Percentiles rank a stretch among this genome's conserved stretches.
These are phyloP conservation scores for Botrytis deweyae DNA, from an alignment of 2,329 filamentous ascomycete genomes.

Conservation along the genomic window DNA sequence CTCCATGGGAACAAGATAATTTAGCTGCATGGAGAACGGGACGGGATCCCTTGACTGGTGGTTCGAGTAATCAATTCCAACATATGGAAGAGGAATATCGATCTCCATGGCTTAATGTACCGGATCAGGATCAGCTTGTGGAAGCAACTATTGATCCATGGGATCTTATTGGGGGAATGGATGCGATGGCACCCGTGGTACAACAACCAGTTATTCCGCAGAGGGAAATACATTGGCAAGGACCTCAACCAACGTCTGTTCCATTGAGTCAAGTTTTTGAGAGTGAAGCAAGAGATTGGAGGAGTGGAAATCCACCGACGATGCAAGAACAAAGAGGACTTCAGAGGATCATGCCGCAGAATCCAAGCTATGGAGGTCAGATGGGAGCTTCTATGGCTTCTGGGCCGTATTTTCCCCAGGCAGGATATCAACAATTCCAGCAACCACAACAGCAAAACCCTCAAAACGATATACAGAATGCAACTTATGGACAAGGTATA, in stretches of 20 bases:
- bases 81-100: neutral
- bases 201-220: neutral
- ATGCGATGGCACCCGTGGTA: neutral
- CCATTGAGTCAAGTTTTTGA: conserved; percentile 4
- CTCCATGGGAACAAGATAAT: neutral
- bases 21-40: neutral
- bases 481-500: no score
- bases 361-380: neutral
- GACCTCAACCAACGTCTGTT: neutral
- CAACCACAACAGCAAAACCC: neutral
- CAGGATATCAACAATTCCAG: neutral
- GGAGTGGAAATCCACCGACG: neutral
- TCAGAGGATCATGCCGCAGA: no score
- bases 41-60: neutral
- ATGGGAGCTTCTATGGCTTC: neutral
- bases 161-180: neutral
- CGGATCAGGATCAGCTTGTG: neutral
- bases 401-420: neutral
- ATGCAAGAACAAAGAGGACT: neutral
- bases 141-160: neutral
- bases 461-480: neutral
- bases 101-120: neutral
- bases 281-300: neutral
- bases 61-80: neutral
- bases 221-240: neutral